Evolutionary conservation across 208 protist species (phyloP), one percentile per base, ranked within the genome.

Genomic region (Histomonas meleagridis): DNA sequence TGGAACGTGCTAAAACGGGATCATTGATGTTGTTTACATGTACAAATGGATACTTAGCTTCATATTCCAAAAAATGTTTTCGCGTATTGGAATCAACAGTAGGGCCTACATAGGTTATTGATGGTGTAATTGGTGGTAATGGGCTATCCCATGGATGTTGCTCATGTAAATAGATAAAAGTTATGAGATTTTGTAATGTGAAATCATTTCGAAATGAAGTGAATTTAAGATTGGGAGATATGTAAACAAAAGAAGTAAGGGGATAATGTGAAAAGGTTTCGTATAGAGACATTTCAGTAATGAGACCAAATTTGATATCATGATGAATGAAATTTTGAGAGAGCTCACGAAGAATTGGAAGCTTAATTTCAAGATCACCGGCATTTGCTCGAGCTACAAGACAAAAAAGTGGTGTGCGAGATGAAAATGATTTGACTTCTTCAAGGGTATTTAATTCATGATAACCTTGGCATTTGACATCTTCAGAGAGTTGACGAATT

Each of bases 341-440:
- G 7, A 72, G 40, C 40, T 72, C 40, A 18, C 40, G 32, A 16
- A 72, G 40, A 43, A 40, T 10, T 40, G 65, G 65, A 26, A 43
- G 32, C 65, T 72, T 72, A 5, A 43, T 32, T 72, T 35, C 14
- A 10, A 72, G n/a, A 43, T 72, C 65, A 72, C 65, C 65, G 18
- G 65, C 65, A 72, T 72, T 72, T 40, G 65, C 65, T 43, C 65
- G 65, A 16, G 65, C 32, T 43, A 72, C 65, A 72, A 72, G 65
- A 26, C 32, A 43, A 40, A 72, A 72, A 10, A 72, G 32, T 12
- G 65, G 65, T 16, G 32, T 72, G 16, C 16, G 10, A 32, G 21
- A 7, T 10, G 21, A 43, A 35, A 72, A 43, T 72, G 65, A 26
- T 43, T 32, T n/a, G 40, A 72, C 40, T 72, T 72, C n/a, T 72